A percentile compares a stretch with the other conserved stretches of the same genome.
phyloP scores from a whole-genome alignment of 2,329 filamentous ascomycete genomes.

The Lasiodiplodia theobromae region DNA sequence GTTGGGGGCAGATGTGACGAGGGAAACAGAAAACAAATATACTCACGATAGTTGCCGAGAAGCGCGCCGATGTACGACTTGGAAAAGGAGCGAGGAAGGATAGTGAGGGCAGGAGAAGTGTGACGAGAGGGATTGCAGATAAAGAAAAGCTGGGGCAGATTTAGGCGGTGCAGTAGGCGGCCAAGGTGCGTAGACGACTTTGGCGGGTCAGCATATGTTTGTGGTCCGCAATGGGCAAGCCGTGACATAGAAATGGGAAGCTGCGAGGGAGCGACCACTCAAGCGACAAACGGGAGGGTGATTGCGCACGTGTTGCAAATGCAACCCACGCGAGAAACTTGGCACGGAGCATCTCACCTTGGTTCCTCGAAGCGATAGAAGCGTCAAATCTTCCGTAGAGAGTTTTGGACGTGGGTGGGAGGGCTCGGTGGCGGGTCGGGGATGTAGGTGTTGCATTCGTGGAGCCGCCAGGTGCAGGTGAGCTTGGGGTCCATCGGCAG shows the following conservation, averaged over 20 bases:
- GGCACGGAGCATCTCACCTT: conserved; percentile 13
- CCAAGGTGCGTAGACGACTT: neutral
- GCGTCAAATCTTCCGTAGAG: neutral
- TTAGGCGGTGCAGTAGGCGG: neutral
- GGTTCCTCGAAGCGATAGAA: neutral
- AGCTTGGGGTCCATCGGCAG: neutral
- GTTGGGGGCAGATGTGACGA: neutral
- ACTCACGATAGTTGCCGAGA: neutral
- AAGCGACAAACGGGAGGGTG: conserved; percentile 2
- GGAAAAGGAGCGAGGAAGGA: neutral
- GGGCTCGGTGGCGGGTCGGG: neutral
- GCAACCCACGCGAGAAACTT: neutral
- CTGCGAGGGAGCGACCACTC: neutral
- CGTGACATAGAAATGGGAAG: conserved; percentile 1
- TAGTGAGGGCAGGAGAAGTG: neutral
- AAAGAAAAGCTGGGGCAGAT: conserved; percentile 2
- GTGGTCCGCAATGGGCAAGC: neutral
- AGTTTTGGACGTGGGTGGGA: neutral
- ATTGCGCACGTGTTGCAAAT: conserved; percentile 2
- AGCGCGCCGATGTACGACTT: neutral
- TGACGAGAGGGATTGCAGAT: neutral
- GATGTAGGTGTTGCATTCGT: conserved; percentile 10
- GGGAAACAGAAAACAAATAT: neutral
- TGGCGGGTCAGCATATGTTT: neutral
- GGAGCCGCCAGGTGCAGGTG: neutral